A percentile compares a stretch with the other conserved stretches of the same genome.
Evolutionary conservation across 192 early-diverging fungal species (phyloP).

Genomic region (Rhizophagus sp.): DNA sequence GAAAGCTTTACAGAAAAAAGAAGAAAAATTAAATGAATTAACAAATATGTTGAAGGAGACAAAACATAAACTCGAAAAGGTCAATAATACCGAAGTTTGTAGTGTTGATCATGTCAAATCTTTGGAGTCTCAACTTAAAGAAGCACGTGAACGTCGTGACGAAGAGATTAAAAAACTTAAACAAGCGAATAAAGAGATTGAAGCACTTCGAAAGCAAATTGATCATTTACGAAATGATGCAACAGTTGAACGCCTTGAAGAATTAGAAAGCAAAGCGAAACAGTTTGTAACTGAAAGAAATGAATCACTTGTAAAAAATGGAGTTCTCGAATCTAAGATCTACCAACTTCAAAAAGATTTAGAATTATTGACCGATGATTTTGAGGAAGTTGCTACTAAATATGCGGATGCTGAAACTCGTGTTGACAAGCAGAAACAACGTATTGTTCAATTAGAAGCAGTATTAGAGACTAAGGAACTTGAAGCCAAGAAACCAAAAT

Average conservation of each 20-base stretch:
- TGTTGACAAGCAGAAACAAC: background rate
- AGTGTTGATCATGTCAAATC: background rate
- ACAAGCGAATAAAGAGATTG: constrained; percentile 4
- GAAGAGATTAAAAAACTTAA: constrained; percentile 15
- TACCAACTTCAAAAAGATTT: background rate
- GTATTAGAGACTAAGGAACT: background rate
- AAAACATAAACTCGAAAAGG: background rate
- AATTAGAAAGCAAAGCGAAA: background rate
- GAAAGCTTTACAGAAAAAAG: background rate
- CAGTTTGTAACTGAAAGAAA: background rate
- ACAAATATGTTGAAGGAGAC: background rate
- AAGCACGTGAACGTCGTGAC: background rate
- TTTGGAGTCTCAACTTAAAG: background rate
- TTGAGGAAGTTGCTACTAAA: background rate
- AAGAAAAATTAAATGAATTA: background rate
- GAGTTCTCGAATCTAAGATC: background rate
- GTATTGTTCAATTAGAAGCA: background rate
- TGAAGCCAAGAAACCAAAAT: background rate
- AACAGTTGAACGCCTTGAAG: background rate
- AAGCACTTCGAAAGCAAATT: background rate
- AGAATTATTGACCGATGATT: background rate
- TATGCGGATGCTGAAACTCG: background rate
- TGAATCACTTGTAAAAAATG: background rate
- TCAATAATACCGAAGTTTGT: background rate
- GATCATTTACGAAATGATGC: background rate